Base-by-base conservation (phyloP, 2,329 filamentous ascomycete genomes). In the Diaporthe sp. region DNA sequence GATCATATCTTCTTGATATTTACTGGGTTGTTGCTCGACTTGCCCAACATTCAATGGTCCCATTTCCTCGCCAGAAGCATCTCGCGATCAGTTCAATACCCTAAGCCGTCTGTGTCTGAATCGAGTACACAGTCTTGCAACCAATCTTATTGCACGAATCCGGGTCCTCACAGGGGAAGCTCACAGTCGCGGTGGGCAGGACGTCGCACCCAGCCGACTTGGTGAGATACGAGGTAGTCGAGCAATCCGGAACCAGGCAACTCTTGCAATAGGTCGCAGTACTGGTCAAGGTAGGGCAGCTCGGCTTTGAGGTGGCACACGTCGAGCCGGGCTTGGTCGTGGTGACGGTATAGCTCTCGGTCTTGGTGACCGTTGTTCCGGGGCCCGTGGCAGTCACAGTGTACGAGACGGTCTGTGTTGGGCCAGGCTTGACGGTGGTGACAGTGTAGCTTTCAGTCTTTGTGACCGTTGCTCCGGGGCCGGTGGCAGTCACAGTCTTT, bases 221-320 rank as follows among this genome's bases (percentile, higher is more conserved):
- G 19, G 55, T 72, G 28, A 72, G 44, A n/a, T 53, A 61, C 17
- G 57, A 62, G 12, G 71, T 72, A n/a, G 55, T 72, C 15, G 71
- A 62, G 57, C 71, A 72, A 22, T 72, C 71, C 17, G 71, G 71
- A 12, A 72, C 71, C 22, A 72, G 22, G 31, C 71, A 72, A 10
- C 55, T 61, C 71, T 72, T 72, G 44, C 71, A 72, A 31, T 62
- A 72, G 9, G 71, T 61, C 4, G 71, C 71, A 10, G 71, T 72
- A 12, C 55, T 61, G 22, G 71, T 72, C 44, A 72, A 17, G 22
- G 71, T 72, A 25, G 71, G 44, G 15, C 71, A 72, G 71, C 9
- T 51, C 2, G 71, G 53, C 71, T 49, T 61, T 8, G 53, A 39
- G 12, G 71, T 51, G 15, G 25, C 44, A 39, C 53, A 60, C 13